Evolutionary conservation across 352 stramenopile species (phyloP), one percentile per base, ranked within the genome.

Genomic region (Halophytophthora batemanensis): DNA sequence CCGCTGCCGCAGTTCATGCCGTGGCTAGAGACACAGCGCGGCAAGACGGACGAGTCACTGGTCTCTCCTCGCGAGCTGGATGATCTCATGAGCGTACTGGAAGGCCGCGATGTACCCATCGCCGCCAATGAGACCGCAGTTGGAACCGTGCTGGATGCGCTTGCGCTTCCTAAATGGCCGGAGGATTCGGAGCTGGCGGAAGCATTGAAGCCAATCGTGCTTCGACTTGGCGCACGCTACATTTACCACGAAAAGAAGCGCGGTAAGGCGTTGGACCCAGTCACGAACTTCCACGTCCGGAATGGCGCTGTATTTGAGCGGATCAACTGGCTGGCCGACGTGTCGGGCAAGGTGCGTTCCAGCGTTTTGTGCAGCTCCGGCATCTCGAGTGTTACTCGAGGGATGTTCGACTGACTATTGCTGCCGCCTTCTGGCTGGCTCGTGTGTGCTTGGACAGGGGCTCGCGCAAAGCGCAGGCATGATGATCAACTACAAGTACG

Each of bases 1-100:
- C 95, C 95, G 10, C 89, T 98, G 25, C 95, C 95, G 14, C 82
- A 90, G 21, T 98, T 98, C 65, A 77, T 90, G 28, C 65, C 75
- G 23, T 98, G 95, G 95, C 71, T 98, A 11, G 61, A 91, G 61
- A 95, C 74, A 3, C 93, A 97, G 56, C 66, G 74, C 12, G 51
- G 52, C 23, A 80, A 73, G 22, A 52, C 31, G 10, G 58, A 72
- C 33, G 35, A 44, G 23, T 54, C 57, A 3, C 57, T 83, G 19
- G 42, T 87, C 22, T 55, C 67, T 3, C 47, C 64, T n/a, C 45
- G 61, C 1, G 50, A 73, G n/a, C 19, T 82, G 12, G 40, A 64
- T 39, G 46, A 35, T 6, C 56, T 87, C 8, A 51, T 68, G 1
- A 50, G 60, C 15, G 49, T 61, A 14, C 54, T 84, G 5, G 53